These are phyloP conservation scores for Spongispora temasekensis DNA, from an alignment of 1,284 basidiomycete genomes.

Conservation along the genomic window DNA sequence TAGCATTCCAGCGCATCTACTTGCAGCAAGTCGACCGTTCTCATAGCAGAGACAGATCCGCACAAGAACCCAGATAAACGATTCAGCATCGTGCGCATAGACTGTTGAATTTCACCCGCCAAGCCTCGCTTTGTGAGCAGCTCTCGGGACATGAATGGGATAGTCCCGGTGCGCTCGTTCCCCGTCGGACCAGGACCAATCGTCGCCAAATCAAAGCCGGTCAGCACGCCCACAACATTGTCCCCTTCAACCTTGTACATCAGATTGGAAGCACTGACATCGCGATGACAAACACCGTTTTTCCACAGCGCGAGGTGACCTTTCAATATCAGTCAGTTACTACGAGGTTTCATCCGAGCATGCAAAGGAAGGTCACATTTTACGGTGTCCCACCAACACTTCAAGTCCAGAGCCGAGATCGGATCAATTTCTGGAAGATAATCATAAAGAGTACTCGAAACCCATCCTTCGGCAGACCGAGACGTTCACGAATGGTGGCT, in stretches of 20 bases:
- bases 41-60: slow-evolving; percentile 18
- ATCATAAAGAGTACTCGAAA: slow-evolving; percentile 7
- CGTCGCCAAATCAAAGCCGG: slow-evolving; percentile 35
- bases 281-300: slow-evolving; percentile 28
- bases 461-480: not conserved
- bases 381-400: slow-evolving; percentile 6
- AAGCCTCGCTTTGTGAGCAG: slow-evolving; percentile 22
- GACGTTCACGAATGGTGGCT: not conserved
- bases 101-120: slow-evolving; percentile 18
- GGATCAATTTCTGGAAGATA: slow-evolving; percentile 12
- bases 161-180: slow-evolving; percentile 27
- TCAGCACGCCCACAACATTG: slow-evolving; percentile 26
- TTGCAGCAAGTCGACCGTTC: slow-evolving; percentile 4
- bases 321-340: slow-evolving; percentile 13
- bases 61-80: slow-evolving; percentile 35
- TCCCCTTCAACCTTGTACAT: slow-evolving; percentile 23
- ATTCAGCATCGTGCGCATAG: slow-evolving; percentile 37
- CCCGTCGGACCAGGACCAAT: not conserved
- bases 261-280: slow-evolving; percentile 36
- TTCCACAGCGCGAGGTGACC: slow-evolving; percentile 36
- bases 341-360: not conserved
- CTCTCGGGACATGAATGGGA: slow-evolving; percentile 37
- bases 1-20: slow-evolving; percentile 1
- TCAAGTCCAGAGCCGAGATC: slow-evolving; percentile 13
- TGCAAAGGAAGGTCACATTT: slow-evolving; percentile 2